A percentile compares a stretch with the other conserved stretches of the same genome.
These are phyloP conservation scores for Rhododendron kiyosumense DNA, from an alignment of 148 eudicot genomes.

Conservation along the genomic window DNA sequence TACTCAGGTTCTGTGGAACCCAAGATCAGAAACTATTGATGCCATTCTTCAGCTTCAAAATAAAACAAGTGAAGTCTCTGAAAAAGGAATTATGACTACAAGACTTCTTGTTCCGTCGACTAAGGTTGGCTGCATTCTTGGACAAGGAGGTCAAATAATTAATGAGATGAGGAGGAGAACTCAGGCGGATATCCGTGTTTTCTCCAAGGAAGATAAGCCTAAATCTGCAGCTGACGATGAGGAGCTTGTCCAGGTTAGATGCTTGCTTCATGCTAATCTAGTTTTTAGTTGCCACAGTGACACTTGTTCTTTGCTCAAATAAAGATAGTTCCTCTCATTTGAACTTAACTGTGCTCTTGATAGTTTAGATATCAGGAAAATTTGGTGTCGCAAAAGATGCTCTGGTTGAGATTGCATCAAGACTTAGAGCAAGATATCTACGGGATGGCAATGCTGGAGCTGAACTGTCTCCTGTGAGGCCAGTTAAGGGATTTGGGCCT, in stretches of 20 bases:
- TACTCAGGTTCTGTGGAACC: conserved; percentile 48
- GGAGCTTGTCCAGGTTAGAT: conserved; percentile 79
- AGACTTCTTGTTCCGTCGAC: conserved; percentile 69
- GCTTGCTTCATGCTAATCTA: neutral
- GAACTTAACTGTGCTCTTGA: conserved; percentile 7
- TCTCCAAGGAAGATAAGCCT: conserved; percentile 71
- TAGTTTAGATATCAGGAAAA: conserved; percentile 61
- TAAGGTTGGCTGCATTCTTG: conserved; percentile 85
- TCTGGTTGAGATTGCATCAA: conserved; percentile 60
- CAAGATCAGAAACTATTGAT: conserved; percentile 71
- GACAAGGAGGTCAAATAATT: conserved; percentile 76
- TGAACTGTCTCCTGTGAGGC: conserved; percentile 38
- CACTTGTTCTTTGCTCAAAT: neutral
- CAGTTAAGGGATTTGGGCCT: conserved; percentile 40
- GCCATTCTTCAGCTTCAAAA: conserved; percentile 71
- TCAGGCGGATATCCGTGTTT: conserved; percentile 68
- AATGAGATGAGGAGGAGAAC: conserved; percentile 85
- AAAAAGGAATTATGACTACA: conserved; percentile 60
- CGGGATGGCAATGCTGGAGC: conserved; percentile 40
- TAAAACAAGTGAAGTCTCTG: conserved; percentile 65
- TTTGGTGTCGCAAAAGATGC: conserved; percentile 69
- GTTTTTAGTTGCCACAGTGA: neutral
- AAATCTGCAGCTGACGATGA: conserved; percentile 66
- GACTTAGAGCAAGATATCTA: conserved; percentile 61
- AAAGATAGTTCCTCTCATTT: conserved; percentile 3